Percentiles rank a stretch among this genome's conserved stretches.
phyloP scores from a whole-genome alignment of 2,329 filamentous ascomycete species.

The Monilinia fructicola region DNA sequence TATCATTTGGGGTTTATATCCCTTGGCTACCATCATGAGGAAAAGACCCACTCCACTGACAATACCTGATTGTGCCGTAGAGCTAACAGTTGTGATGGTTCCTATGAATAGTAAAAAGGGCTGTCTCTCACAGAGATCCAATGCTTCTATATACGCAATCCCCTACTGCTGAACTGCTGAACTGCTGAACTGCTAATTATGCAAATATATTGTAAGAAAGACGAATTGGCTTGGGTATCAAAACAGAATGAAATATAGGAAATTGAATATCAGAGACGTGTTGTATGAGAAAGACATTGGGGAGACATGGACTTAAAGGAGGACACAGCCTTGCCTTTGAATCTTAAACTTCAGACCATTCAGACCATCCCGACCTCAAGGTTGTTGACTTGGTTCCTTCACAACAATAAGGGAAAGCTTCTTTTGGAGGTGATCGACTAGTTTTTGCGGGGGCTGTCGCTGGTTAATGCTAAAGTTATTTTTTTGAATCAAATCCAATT shows the following conservation, averaged over 20 bases:
- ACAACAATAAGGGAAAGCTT: too few species aligned
- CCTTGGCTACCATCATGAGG: constrained; percentile 15
- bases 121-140: constrained; percentile 10
- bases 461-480: constrained; percentile 8
- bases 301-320: background rate
- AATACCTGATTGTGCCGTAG: constrained; percentile 20
- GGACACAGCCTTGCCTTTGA: background rate
- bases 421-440: constrained; percentile 3
- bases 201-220: background rate
- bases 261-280: background rate
- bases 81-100: background rate
- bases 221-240: background rate
- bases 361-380: constrained; percentile 1
- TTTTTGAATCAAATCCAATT: constrained; percentile 2
- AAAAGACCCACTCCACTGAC: background rate
- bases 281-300: background rate
- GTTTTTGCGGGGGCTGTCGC: background rate
- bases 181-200: background rate
- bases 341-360: background rate
- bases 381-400: background rate
- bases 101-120: background rate
- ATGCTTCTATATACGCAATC: background rate
- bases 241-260: background rate
- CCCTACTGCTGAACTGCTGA: background rate
- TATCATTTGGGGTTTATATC: constrained; percentile 6